These are phyloP conservation scores for Hypomyces perniciosus DNA, from an alignment of 2,329 filamentous ascomycete species.

Conservation along the genomic window DNA sequence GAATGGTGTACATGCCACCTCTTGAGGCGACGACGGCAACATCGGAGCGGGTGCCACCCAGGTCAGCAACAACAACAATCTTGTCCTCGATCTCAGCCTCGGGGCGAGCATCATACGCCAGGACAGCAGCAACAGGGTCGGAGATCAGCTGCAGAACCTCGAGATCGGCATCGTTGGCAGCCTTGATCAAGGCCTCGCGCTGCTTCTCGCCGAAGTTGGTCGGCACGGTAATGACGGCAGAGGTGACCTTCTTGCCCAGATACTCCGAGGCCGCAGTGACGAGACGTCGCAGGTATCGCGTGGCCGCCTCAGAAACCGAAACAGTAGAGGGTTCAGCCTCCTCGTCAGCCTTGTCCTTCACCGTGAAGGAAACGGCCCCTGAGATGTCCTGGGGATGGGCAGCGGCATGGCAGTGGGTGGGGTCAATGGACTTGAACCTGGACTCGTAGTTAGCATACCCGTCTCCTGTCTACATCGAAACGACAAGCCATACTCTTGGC, in stretches of 20 bases:
- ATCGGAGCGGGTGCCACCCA: slow-evolving; percentile 89
- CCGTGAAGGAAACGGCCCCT: slow-evolving; percentile 69
- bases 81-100: slow-evolving; percentile 75
- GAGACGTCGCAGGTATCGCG: slow-evolving; percentile 77
- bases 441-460: slow-evolving; percentile 6
- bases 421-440: slow-evolving; percentile 91
- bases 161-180: slow-evolving; percentile 73
- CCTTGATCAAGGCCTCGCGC: slow-evolving; percentile 69
- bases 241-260: slow-evolving; percentile 85
- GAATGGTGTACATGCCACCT: slow-evolving; percentile 91
- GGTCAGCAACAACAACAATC: slow-evolving; percentile 82
- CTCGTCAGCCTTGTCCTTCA: slow-evolving; percentile 67
- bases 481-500: slow-evolving; percentile 66
- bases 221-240: slow-evolving; percentile 89
- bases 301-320: slow-evolving; percentile 73
- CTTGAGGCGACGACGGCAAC: slow-evolving; percentile 84
- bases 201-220: slow-evolving; percentile 90
- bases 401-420: slow-evolving; percentile 87
- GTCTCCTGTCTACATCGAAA: background rate
- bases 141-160: slow-evolving; percentile 90
- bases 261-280: slow-evolving; percentile 82
- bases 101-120: slow-evolving; percentile 85
- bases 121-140: slow-evolving; percentile 81
- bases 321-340: slow-evolving; percentile 57
- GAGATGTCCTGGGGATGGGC: slow-evolving; percentile 77